A percentile compares a stretch with the other conserved stretches of the same genome.
These are phyloP conservation scores for Fomitopsis palustris DNA, from an alignment of 1,284 basidiomycete species.

Conservation along the genomic window DNA sequence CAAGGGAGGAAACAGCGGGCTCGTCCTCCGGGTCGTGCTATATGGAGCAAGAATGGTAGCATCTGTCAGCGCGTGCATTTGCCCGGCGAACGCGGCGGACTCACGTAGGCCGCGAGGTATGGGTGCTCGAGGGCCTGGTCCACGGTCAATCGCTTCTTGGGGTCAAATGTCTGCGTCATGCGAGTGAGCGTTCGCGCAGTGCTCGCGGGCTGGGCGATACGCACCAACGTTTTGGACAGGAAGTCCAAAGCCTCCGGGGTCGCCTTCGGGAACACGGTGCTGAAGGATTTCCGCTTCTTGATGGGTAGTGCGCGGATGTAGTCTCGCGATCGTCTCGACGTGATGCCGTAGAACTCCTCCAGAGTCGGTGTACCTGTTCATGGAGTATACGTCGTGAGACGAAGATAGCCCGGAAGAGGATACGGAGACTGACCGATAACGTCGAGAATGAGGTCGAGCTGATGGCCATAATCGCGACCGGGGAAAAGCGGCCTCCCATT, in stretches of 20 bases:
- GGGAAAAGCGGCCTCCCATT: conserved; percentile 81
- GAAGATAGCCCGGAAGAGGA: neutral
- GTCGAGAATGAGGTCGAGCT: conserved; percentile 82
- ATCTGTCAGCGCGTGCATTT: neutral
- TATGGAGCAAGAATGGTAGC: neutral
- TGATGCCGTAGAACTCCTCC: conserved; percentile 88
- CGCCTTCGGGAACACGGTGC: conserved; percentile 64
- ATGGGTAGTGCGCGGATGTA: conserved; percentile 81
- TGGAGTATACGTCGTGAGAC: neutral
- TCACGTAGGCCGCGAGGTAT: conserved; percentile 58
- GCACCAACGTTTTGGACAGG: conserved; percentile 74
- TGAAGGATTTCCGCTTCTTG: conserved; percentile 59
- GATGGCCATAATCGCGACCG: conserved; percentile 86
- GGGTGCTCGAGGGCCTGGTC: conserved; percentile 84
- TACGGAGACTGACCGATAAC: conserved; percentile 56
- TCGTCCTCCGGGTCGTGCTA: conserved; percentile 88
- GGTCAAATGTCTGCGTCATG: conserved; percentile 68
- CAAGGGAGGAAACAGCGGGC: conserved; percentile 68
- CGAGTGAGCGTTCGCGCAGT: neutral
- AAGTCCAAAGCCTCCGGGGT: conserved; percentile 81
- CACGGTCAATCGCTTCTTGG: conserved; percentile 82
- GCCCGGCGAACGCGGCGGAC: conserved; percentile 19
- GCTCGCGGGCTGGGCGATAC: conserved; percentile 22
- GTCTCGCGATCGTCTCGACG: conserved; percentile 77
- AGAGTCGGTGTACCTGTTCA: conserved; percentile 69